Conservation (phyloP, 768 basidiomycete genomes). For the Amanita exitialis region DNA sequence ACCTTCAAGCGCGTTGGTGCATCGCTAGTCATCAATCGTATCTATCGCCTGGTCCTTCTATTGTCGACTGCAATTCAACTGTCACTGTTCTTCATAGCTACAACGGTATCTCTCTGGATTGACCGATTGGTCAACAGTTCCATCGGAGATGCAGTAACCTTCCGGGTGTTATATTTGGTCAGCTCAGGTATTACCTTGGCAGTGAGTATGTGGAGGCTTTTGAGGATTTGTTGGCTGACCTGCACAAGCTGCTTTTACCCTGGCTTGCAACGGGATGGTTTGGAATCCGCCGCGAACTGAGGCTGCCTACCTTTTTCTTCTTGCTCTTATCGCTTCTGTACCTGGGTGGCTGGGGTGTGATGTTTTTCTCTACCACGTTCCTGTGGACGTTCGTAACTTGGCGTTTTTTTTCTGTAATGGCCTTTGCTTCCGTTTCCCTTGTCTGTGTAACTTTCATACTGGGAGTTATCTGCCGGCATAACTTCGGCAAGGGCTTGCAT, state of each 20-base stretch:
- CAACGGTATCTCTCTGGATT: constrained; percentile 64
- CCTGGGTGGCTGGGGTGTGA: constrained; percentile 57
- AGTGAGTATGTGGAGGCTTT: constrained; percentile 30
- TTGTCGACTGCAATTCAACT: constrained; percentile 68
- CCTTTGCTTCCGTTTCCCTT: constrained; percentile 46
- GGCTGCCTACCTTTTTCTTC: constrained; percentile 51
- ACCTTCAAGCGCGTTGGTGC: constrained; percentile 84
- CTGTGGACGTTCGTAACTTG: constrained; percentile 68
- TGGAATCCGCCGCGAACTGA: constrained; percentile 57
- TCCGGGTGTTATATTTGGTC: constrained; percentile 40
- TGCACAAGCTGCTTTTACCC: constrained; percentile 46
- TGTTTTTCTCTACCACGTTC: constrained; percentile 68
- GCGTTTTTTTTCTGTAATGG: constrained; percentile 64
- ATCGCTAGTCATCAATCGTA: constrained; percentile 57
- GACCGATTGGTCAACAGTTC: constrained; percentile 64
- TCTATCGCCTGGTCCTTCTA: constrained; percentile 64
- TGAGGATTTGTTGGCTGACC: background rate
- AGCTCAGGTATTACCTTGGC: constrained; percentile 45
- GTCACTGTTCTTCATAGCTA: constrained; percentile 68
- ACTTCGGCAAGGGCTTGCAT: constrained; percentile 69
- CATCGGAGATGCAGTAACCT: constrained; percentile 42
- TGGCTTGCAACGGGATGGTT: constrained; percentile 78
- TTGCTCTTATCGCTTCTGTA: constrained; percentile 50
- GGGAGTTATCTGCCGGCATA: constrained; percentile 57
- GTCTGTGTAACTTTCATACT: constrained; percentile 45